A percentile compares a stretch with the other conserved stretches of the same genome.
Conservation (phyloP, 257 asterid species). For the Solanum ossicruentum region DNA sequence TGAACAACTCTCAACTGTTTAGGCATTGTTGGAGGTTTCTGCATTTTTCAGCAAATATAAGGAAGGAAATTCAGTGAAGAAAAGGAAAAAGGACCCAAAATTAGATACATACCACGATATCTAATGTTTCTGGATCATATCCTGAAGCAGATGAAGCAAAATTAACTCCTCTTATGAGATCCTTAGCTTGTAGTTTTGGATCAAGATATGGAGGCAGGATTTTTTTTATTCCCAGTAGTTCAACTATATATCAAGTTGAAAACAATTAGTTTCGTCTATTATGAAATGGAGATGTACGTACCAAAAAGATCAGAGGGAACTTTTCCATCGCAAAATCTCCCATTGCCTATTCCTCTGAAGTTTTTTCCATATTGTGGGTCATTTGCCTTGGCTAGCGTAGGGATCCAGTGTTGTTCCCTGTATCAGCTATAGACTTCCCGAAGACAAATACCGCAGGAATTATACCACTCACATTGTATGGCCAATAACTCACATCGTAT, state of each 20-base stretch:
- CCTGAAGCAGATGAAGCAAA: constrained; percentile 56
- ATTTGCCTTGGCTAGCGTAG: constrained; percentile 18
- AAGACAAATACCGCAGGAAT: constrained; percentile 38
- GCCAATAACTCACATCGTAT: not conserved
- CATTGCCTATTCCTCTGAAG: too few species aligned
- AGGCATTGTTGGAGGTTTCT: constrained; percentile 2
- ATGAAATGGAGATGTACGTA: too few species aligned
- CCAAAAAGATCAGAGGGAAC: constrained; percentile 5
- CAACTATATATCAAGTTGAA: constrained; percentile 7
- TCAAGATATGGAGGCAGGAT: constrained; percentile 42
- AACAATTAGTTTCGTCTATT: too few species aligned
- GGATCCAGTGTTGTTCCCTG: constrained; percentile 2
- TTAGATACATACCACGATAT: constrained; percentile 9
- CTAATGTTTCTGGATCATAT: constrained; percentile 45
- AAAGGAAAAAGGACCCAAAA: not conserved
- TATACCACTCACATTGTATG: not conserved
- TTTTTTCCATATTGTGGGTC: constrained; percentile 5
- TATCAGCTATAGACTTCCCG: constrained; percentile 33
- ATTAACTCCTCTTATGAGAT: constrained; percentile 54
- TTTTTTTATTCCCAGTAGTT: constrained; percentile 39
- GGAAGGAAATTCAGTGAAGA: not conserved
- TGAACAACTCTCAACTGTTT: constrained; percentile 6
- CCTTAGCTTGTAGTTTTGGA: constrained; percentile 27
- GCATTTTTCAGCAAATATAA: not conserved
- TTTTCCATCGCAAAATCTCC: constrained; percentile 22